Percentiles rank a stretch among this genome's conserved stretches.
These are phyloP conservation scores for Aureobasidium namibiae DNA, from an alignment of 2,329 filamentous ascomycete species.

Conservation along the genomic window DNA sequence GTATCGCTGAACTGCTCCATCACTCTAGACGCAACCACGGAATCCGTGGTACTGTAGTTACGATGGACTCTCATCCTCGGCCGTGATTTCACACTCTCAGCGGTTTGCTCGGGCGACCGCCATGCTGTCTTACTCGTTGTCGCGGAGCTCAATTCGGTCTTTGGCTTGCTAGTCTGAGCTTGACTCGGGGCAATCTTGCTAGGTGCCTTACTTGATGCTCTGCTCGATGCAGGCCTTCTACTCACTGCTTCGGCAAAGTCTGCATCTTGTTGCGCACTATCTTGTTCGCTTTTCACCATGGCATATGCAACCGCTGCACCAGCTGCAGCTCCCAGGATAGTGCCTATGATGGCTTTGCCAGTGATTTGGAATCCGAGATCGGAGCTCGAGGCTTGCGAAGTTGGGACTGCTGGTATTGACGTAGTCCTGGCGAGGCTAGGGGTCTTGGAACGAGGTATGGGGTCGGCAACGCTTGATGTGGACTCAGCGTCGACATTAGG, in stretches of 20 bases:
- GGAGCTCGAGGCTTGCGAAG: conserved; percentile 18
- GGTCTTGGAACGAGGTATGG: not conserved
- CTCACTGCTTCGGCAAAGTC: conserved; percentile 27
- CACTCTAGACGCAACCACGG: conserved; percentile 17
- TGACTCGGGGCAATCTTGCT: conserved; percentile 17
- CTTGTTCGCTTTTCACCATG: conserved; percentile 54
- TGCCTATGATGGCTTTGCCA: conserved; percentile 47
- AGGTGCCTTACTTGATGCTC: not conserved
- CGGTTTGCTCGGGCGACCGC: conserved; percentile 8
- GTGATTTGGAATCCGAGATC: conserved; percentile 9
- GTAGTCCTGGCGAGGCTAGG: not conserved
- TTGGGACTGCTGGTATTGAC: not conserved
- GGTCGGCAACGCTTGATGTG: not conserved
- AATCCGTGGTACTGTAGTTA: conserved; percentile 30
- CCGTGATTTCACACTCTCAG: not conserved
- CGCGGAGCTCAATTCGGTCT: conserved; percentile 10
- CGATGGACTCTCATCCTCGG: conserved; percentile 21
- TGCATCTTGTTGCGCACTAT: conserved; percentile 37
- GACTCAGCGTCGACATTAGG: conserved; percentile 1
- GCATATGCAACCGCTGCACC: conserved; percentile 70
- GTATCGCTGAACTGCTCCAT: conserved; percentile 18
- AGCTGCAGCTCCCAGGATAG: conserved; percentile 69
- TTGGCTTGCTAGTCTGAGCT: conserved; percentile 15
- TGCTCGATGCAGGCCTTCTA: conserved; percentile 12
- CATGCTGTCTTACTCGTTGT: conserved; percentile 9